phyloP scores from a whole-genome alignment of 2,329 filamentous ascomycete genomes.

The Curvularia verruculosa region DNA sequence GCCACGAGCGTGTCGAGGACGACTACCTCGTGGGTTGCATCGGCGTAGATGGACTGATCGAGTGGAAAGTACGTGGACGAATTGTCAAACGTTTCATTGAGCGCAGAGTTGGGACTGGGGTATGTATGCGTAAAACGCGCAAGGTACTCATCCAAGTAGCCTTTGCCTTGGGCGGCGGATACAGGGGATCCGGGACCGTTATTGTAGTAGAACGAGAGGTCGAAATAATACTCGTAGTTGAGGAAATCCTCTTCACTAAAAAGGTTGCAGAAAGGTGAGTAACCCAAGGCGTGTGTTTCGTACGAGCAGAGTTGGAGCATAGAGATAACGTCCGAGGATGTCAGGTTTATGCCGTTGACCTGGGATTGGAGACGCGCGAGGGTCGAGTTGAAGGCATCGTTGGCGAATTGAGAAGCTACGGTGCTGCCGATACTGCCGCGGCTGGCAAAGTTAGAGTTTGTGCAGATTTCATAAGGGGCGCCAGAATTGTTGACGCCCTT shows the following conservation, averaged over 20 bases:
- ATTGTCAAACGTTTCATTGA: constrained; percentile 48
- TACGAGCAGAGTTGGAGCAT: constrained; percentile 51
- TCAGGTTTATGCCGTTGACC: constrained; percentile 36
- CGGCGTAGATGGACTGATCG: constrained; percentile 52
- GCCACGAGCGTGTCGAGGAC: constrained; percentile 38
- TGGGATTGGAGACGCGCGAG: constrained; percentile 38
- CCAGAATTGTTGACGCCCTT: constrained; percentile 37
- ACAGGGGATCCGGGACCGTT: constrained; percentile 41
- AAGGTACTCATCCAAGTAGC: constrained; percentile 39
- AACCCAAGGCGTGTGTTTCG: constrained; percentile 50
- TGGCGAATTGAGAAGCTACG: constrained; percentile 31
- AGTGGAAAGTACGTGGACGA: constrained; percentile 53
- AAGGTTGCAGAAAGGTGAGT: constrained; percentile 52
- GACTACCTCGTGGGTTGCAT: constrained; percentile 53
- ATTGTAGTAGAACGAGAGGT: constrained; percentile 49
- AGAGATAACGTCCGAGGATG: constrained; percentile 44
- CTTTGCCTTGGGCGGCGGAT: constrained; percentile 42
- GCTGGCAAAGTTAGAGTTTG: constrained; percentile 36
- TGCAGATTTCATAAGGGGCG: constrained; percentile 39
- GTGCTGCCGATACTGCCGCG: constrained; percentile 37
- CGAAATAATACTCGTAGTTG: constrained; percentile 54
- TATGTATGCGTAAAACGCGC: constrained; percentile 36
- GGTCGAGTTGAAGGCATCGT: constrained; percentile 37
- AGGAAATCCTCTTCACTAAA: constrained; percentile 53
- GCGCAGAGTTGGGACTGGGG: constrained; percentile 26